phyloP scores from a whole-genome alignment of 83 land plant species.

The Diphasiastrum complanatum region DNA sequence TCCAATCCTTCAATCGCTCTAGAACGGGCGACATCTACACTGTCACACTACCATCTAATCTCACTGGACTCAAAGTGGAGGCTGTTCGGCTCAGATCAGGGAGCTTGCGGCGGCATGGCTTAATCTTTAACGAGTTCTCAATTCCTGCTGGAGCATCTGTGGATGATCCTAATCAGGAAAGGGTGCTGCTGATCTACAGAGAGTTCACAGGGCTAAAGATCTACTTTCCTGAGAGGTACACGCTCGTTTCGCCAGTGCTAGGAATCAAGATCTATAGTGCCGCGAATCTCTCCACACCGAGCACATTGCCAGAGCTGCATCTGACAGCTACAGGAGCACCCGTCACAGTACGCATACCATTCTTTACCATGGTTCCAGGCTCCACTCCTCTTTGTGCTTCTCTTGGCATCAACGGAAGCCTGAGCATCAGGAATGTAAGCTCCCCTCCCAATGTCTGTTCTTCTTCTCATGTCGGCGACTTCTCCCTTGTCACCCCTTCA shows the following conservation, averaged over 20 bases:
- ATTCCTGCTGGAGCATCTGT: conserved; percentile 40
- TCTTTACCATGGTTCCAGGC: conserved; percentile 7
- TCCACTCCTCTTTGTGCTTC: conserved; percentile 39
- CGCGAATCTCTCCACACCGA: conserved; percentile 33
- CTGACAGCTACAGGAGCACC: conserved; percentile 24
- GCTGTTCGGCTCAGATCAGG: conserved; percentile 51
- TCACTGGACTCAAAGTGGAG: conserved; percentile 31
- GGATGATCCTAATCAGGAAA: conserved; percentile 45
- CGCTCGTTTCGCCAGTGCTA: conserved; percentile 44
- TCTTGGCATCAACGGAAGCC: conserved; percentile 44
- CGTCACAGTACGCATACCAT: conserved; percentile 32
- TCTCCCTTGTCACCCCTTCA: conserved; percentile 49
- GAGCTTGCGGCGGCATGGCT: conserved; percentile 42
- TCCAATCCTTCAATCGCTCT: too few relatives aligned
- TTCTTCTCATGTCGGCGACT: conserved; percentile 48
- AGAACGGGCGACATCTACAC: conserved; percentile 5
- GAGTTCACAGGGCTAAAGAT: conserved; percentile 54
- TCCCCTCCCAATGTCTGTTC: conserved; percentile 37
- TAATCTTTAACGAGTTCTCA: conserved; percentile 33
- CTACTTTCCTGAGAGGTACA: conserved; percentile 34
- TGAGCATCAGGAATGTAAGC: conserved; percentile 26
- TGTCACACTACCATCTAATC: conserved; percentile 30
- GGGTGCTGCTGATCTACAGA: conserved; percentile 63
- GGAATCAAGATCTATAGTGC: conserved; percentile 71
- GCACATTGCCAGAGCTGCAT: conserved; percentile 38